A percentile compares a stretch with the other conserved stretches of the same genome.
Evolutionary conservation across 192 early-diverging fungal species (phyloP).

Genomic region (Coemansia sp.): DNA sequence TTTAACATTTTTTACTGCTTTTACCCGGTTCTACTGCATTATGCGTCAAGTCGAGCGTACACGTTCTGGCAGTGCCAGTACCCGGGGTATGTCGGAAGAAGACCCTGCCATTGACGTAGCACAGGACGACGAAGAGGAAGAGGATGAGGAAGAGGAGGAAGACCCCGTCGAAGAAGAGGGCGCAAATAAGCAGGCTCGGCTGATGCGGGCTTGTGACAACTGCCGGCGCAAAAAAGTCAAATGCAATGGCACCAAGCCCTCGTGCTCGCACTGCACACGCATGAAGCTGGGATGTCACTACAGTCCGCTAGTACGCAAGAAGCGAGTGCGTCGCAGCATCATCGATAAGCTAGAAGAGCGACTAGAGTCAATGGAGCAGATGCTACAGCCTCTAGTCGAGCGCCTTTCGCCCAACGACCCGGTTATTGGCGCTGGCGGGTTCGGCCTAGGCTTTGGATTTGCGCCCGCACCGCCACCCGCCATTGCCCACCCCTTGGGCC

Average conservation of each 20-base stretch:
- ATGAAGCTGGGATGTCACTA: constrained; percentile 56
- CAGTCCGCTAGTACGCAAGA: constrained; percentile 55
- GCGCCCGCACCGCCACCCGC: constrained; percentile 36
- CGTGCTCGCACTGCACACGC: constrained; percentile 52
- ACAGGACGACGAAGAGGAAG: constrained; percentile 16
- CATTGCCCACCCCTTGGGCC: constrained; percentile 38
- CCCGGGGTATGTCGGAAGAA: constrained; percentile 6
- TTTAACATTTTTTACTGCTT: background rate
- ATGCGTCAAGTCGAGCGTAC: constrained; percentile 6
- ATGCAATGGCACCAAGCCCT: constrained; percentile 54
- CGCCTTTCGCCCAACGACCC: constrained; percentile 51
- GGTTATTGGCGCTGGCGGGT: constrained; percentile 28
- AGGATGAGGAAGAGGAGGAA: constrained; percentile 10
- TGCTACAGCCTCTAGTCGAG: constrained; percentile 55
- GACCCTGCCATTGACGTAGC: constrained; percentile 8
- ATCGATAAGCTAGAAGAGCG: constrained; percentile 55
- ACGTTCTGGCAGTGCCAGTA: background rate
- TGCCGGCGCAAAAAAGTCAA: constrained; percentile 57
- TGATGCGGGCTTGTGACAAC: constrained; percentile 56
- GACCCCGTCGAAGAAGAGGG: constrained; percentile 23
- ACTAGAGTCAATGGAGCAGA: constrained; percentile 55
- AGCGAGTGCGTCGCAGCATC: constrained; percentile 52
- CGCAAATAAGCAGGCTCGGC: constrained; percentile 32
- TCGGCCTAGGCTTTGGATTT: constrained; percentile 42
- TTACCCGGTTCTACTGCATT: background rate